phyloP scores from a whole-genome alignment of 192 early-diverging fungal genomes.

The Allomyces macrogynus region DNA sequence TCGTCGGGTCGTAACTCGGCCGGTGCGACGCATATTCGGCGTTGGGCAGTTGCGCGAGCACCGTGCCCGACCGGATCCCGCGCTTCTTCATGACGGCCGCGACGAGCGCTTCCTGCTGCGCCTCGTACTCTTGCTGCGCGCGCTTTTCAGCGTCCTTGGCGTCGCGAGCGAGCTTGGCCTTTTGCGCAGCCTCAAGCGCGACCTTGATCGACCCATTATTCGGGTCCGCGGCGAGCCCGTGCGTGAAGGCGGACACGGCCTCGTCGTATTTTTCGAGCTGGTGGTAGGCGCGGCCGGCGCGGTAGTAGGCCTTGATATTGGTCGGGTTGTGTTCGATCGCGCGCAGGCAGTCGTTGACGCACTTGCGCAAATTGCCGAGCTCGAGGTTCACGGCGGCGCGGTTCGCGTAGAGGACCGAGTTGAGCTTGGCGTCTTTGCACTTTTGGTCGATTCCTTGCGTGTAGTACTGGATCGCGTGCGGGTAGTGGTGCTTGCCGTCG shows the following conservation, averaged over 20 bases:
- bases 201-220: neutral
- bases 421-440: conserved; percentile 52
- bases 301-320: conserved; percentile 83
- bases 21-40: neutral
- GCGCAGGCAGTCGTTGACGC: conserved; percentile 73
- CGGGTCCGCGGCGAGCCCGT: neutral
- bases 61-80: neutral
- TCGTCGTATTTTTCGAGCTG: conserved; percentile 64
- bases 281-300: conserved; percentile 62
- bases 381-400: conserved; percentile 83
- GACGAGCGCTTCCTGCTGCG: neutral
- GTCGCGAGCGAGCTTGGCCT: conserved; percentile 13
- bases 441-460: conserved; percentile 60
- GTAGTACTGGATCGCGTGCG: conserved; percentile 67
- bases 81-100: neutral
- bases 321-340: conserved; percentile 55
- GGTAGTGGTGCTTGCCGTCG: conserved; percentile 36
- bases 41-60: neutral
- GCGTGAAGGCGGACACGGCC: conserved; percentile 18
- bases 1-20: conserved; percentile 13
- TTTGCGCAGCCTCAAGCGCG: neutral
- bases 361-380: conserved; percentile 67
- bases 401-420: conserved; percentile 62
- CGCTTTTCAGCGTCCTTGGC: conserved; percentile 10
- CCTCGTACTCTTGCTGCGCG: conserved; percentile 9